These are phyloP conservation scores for Ceratocystis colombiana DNA, from an alignment of 2,329 filamentous ascomycete species.

Conservation along the genomic window DNA sequence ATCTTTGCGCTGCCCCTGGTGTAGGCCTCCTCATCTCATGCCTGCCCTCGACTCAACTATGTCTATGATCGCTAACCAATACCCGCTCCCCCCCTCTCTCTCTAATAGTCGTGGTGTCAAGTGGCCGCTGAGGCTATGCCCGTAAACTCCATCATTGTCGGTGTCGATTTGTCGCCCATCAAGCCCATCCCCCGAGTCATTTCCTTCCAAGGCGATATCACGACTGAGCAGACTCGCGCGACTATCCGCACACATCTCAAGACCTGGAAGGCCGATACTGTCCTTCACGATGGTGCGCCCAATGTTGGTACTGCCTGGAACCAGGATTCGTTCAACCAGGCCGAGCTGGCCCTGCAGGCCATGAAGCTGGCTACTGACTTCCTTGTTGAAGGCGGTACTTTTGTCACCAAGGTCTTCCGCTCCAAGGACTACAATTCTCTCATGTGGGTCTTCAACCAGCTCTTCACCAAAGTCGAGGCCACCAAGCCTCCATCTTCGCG, in stretches of 20 bases:
- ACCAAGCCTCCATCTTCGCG: constrained; percentile 93
- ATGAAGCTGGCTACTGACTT: constrained; percentile 95
- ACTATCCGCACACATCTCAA: constrained; percentile 85
- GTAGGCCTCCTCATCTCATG: constrained; percentile 41
- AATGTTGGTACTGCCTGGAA: constrained; percentile 98
- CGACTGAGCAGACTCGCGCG: constrained; percentile 86
- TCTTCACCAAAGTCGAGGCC: constrained; percentile 90
- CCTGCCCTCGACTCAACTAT: background rate
- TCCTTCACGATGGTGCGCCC: constrained; percentile 91
- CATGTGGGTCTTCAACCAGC: constrained; percentile 94
- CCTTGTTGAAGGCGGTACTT: constrained; percentile 74
- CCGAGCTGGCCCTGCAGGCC: constrained; percentile 79
- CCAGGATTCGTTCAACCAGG: constrained; percentile 96
- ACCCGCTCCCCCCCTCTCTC: background rate
- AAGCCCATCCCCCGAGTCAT: constrained; percentile 91
- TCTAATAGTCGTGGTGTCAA: constrained; percentile 74
- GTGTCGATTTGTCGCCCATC: constrained; percentile 89
- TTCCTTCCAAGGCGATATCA: constrained; percentile 95
- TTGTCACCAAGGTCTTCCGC: constrained; percentile 95
- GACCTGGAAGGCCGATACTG: constrained; percentile 90
- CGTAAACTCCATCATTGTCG: constrained; percentile 75
- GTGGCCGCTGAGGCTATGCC: constrained; percentile 95
- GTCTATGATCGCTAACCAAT: constrained; percentile 28
- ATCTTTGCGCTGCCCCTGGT: constrained; percentile 94
- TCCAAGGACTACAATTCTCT: constrained; percentile 95